Evolutionary conservation across 495 filamentous ascomycete genomes (phyloP), one percentile per base, ranked within the genome.

Genomic region (Xylaria sp.): DNA sequence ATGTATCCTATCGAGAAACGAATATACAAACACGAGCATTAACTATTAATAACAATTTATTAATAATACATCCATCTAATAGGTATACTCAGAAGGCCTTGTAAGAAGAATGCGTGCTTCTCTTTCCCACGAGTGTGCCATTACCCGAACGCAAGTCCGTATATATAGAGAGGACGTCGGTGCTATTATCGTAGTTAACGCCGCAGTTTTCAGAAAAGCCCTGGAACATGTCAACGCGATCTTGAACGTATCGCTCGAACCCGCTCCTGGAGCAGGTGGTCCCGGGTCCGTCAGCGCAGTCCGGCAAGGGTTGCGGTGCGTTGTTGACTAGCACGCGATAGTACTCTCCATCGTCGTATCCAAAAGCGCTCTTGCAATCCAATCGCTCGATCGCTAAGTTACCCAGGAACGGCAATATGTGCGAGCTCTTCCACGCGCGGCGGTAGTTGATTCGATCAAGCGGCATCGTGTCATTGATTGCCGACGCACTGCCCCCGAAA

Each of bases 401-500:
- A 24, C 78, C 78, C 21, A 83, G 65, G 73, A 87, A 85, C 7
- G 81, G 82, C 55, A 85, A 61, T 43, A 86, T 73, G 53, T 80
- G 67, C 12, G 81, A 83, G 68, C 80, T 83, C 71, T 81, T 82
- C 85, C 84, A 86, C 14, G 79, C 80, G 15, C 85, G 80, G 2
- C 74, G 72, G 69, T 83, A 72, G 74, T 87, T 87, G 68, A 85
- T 84, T 0, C 74, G 74, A 24, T 84, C 80, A 0, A 83, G 74
- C 8, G 84, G 83, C 84, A 86, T 85, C 5, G 85, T 85, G 62
- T 80, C 80, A 64, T 86, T 86, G 68, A 83, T 78, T 14, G 73
- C 69, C 0, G 71, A 69, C 61, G 79, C 79, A n/a, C 76, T 74
- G 44, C 83, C 83, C 6, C 79, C 74, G 71, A 79, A 82, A 2